A percentile compares a stretch with the other conserved stretches of the same genome.
These are phyloP conservation scores for Ensete glaucum DNA, from an alignment of 176 grass and related monocot genomes.

Conservation along the genomic window DNA sequence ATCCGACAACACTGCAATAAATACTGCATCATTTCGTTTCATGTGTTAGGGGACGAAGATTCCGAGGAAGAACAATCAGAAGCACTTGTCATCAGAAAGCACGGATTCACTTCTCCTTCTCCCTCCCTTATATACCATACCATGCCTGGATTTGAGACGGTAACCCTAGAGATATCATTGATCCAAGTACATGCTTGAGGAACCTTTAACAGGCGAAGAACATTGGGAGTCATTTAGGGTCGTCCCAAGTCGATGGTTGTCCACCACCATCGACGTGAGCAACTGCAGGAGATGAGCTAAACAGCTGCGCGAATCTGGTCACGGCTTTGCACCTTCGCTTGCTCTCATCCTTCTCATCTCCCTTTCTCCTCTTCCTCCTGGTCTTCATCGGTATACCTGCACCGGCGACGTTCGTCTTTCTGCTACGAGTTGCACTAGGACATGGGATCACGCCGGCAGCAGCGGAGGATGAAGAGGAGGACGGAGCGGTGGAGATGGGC, in stretches of 20 bases:
- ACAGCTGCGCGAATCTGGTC: not conserved
- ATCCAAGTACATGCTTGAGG: too few relatives aligned
- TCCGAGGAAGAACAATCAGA: not conserved
- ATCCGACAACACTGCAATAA: not conserved
- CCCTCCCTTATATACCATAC: too few relatives aligned
- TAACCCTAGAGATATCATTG: too few relatives aligned
- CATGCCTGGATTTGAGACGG: too few relatives aligned
- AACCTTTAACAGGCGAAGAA: too few relatives aligned
- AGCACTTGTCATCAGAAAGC: too few relatives aligned
- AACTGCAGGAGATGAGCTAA: not conserved
- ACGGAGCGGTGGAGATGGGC: not conserved
- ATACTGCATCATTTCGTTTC: not conserved
- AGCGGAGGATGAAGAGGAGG: not conserved
- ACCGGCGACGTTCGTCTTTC: not conserved
- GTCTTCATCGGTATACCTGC: not conserved
- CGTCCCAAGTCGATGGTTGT: too few relatives aligned
- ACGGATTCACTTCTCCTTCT: too few relatives aligned
- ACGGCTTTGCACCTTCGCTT: not conserved
- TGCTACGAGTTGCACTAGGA: not conserved
- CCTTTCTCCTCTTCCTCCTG: not conserved
- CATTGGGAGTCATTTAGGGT: too few relatives aligned
- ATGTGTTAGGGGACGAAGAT: not conserved
- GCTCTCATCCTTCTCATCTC: not conserved
- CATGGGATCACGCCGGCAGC: not conserved
- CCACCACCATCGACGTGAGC: too few relatives aligned